Evolutionary conservation across 352 stramenopile genomes (phyloP), one percentile per base, ranked within the genome.

Genomic region (Aphanomyces cochlioides): DNA sequence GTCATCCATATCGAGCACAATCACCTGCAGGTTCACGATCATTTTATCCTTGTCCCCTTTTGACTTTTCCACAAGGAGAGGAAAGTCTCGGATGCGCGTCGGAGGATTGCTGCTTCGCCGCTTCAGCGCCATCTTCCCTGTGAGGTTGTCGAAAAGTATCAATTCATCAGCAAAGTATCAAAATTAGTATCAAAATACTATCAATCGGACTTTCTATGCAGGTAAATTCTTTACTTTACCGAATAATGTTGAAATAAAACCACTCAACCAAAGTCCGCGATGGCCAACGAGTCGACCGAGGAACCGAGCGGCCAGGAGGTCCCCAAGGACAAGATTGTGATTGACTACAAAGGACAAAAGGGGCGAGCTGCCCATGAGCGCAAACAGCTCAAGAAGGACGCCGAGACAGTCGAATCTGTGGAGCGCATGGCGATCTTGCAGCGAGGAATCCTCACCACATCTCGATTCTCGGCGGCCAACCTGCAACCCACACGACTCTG

Each of bases 1-100:
- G 48, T 95, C 86, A 66, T 93, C 86, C 76, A 92, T 93, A 67
- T 95, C 88, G 76, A 95, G 81, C 64, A 90, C 85, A 43, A 95
- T 84, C 10, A 74, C 85, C 76, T 95, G 93, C 45, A 90, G 73
- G 58, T 81, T 87, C 34, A 70, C 64, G 17, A 70, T 37, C 47
- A 70, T 63, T 41, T 70, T 70, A 19, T 70, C 64, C 40, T 70
- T 70, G 54, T 70, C 64, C 7, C 64, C 64, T 37, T 70, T 70
- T 39, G 64, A 54, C 64, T 70, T 70, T 37, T 70, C 64, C 34
- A 70, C 64, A 34, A 70, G 28, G 38, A 70, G 54, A 21, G 64
- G 64, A 15, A 70, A 56, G 39, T 70, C 64, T 36, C 64, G 64
- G n/a, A 70, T 45, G 37, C 64, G 48, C 43, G 53, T 70, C 48